Evolutionary conservation across 2,329 filamentous ascomycete genomes (phyloP).

Genomic region (Penicillium nordicum): DNA sequence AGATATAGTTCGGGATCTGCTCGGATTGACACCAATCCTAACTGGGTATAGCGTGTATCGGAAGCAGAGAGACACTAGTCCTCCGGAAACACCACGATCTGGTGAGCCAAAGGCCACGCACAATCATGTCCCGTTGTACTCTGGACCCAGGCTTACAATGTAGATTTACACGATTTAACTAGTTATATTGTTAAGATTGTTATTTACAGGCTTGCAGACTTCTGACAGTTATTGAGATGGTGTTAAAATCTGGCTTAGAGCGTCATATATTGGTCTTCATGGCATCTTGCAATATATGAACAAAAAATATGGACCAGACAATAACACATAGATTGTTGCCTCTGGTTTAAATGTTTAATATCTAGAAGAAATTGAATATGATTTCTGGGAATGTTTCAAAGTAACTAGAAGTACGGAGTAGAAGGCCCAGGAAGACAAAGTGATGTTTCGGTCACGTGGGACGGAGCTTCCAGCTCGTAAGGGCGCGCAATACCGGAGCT

Average conservation of each 20-base stretch:
- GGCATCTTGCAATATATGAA: background rate
- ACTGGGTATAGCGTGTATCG: background rate
- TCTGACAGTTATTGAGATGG: background rate
- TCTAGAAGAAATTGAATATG: background rate
- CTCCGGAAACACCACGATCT: background rate
- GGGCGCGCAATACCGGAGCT: conserved; percentile 21
- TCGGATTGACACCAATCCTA: background rate
- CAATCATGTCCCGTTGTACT: background rate
- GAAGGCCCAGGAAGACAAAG: background rate
- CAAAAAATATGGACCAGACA: background rate
- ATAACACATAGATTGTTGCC: background rate
- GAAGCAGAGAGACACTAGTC: background rate
- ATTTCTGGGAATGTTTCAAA: background rate
- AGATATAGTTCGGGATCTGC: background rate
- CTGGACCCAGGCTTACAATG: background rate
- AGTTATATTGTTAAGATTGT: background rate
- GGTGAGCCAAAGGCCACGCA: background rate
- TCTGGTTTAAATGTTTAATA: background rate
- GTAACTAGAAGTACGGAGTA: background rate
- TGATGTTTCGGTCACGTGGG: conserved; percentile 27
- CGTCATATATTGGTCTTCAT: background rate
- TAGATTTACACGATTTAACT: background rate
- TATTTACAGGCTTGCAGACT: background rate
- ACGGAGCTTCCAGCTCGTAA: conserved; percentile 28
- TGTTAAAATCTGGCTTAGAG: background rate